These are phyloP conservation scores for Moricandia moricandioides DNA, from an alignment of 345 rosid species.

Conservation along the genomic window DNA sequence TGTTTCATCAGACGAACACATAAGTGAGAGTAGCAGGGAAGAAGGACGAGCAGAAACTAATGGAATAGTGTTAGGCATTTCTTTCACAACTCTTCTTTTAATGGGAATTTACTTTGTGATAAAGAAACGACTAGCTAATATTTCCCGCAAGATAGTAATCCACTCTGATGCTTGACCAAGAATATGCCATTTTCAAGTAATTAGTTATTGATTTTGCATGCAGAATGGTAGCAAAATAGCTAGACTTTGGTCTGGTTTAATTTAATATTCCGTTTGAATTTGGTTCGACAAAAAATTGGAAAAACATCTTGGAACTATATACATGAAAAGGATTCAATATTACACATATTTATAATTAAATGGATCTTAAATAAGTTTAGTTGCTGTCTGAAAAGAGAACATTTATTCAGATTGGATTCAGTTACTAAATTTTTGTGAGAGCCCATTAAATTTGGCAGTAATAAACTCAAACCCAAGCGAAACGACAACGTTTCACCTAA, in stretches of 20 bases:
- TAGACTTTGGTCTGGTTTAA: not conserved
- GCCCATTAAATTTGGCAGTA: no score
- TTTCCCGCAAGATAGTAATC: conserved; percentile 26
- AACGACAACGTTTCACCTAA: conserved; percentile 1
- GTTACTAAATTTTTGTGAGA: not conserved
- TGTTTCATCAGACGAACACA: conserved; percentile 35
- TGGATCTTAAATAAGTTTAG: not conserved
- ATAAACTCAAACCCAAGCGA: not conserved
- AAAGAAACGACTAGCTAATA: conserved; percentile 28
- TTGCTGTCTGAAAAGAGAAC: not conserved
- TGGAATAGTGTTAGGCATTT: conserved; percentile 24
- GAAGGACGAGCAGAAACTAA: conserved; percentile 23
- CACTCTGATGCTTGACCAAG: conserved; percentile 24
- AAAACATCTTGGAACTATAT: not conserved
- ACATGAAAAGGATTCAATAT: not conserved
- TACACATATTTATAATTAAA: not conserved
- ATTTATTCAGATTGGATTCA: not conserved
- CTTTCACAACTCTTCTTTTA: conserved; percentile 13
- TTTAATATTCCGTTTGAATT: not conserved
- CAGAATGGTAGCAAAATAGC: not conserved
- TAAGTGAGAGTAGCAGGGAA: conserved; percentile 19
- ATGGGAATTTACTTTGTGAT: conserved; percentile 25
- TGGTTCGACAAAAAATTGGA: not conserved
- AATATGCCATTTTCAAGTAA: not conserved
- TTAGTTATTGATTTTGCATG: not conserved